Evolutionary conservation across 371 early-diverging fungal genomes (phyloP), one percentile per base, ranked within the genome.

Genomic region (Apophysomyces variabilis): DNA sequence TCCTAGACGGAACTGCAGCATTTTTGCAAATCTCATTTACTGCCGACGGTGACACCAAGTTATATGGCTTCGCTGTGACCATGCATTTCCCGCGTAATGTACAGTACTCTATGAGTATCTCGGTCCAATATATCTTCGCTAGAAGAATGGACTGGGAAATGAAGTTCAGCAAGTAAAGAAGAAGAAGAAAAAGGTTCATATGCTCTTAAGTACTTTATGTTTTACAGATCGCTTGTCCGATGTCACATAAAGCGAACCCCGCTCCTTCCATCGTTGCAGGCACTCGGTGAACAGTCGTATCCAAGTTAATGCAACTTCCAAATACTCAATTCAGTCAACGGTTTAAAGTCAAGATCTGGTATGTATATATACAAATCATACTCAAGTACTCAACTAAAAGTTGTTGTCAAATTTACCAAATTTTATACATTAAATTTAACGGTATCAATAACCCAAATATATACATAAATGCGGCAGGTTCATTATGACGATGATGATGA

Each of bases 401-500:
- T 43, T 43, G 43, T 12, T 43, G 14, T 12, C 12, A 2, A 43
- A 43, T 43, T 43, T 14, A 43, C 4, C 14, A 43, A 26, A 26
- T 26, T 26, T 47, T 47, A 47, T 47, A 47, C 47, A 47, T 47
- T 47, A 47, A 47, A 14, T 47, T 47, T 47, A 47, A 18, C 16
- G 47, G n/a, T 16, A 47, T n/a, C 7, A 47, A 50, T 50, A 50
- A 50, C 9, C 21, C 54, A 8, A 41, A 50, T 50, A 50, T 50
- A 21, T 50, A 50, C 54, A 50, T 50, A 50, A 21, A 50, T 50
- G 54, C 54, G 54, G 35, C 21, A n/a, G 32, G 16, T 50, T 50
- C 54, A 50, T 50, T 50, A 50, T 50, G 54, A 50, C 41, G 41
- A 11, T 50, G 54, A 50, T 50, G 54, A 50, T 32, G 54, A 50